These are phyloP conservation scores for Pilatotrama ljubarskyi DNA, from an alignment of 768 basidiomycete species.

Conservation along the genomic window DNA sequence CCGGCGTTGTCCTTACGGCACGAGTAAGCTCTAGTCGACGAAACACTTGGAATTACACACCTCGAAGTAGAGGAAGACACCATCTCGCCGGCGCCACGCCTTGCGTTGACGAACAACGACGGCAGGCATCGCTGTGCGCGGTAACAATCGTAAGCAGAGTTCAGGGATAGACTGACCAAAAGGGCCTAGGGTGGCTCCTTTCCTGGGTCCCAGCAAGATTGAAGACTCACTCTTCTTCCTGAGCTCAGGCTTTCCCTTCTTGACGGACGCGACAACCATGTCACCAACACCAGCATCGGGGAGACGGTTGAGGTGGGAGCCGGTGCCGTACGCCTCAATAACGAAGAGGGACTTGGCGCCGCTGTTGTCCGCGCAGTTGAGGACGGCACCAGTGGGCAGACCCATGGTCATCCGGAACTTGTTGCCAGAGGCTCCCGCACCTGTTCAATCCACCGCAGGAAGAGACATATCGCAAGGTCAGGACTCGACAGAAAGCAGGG, in stretches of 20 bases:
- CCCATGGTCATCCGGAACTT: conserved; percentile 95
- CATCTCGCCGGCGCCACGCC: conserved; percentile 96
- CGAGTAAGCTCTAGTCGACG: neutral
- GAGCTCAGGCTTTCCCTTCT: conserved; percentile 99
- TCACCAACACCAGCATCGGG: conserved; percentile 95
- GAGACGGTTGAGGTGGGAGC: conserved; percentile 94
- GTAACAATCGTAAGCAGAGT: neutral
- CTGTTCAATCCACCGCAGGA: conserved; percentile 29
- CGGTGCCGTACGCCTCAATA: conserved; percentile 95
- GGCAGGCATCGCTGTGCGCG: conserved; percentile 85
- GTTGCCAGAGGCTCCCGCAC: conserved; percentile 78
- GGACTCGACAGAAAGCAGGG: neutral
- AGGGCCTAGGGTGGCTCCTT: neutral
- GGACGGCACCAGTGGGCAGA: conserved; percentile 91
- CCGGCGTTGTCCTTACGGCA: conserved; percentile 81
- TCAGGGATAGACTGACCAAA: neutral
- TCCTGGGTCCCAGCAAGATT: neutral
- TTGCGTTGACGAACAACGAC: conserved; percentile 98
- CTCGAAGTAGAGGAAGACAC: conserved; percentile 99
- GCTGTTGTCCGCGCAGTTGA: conserved; percentile 99
- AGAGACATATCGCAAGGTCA: conserved; percentile 8
- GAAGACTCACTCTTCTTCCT: conserved; percentile 92
- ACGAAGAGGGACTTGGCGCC: conserved; percentile 95
- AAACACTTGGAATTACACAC: conserved; percentile 37
- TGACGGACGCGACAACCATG: conserved; percentile 96